Percentiles rank a stretch among this genome's conserved stretches.
phyloP scores from a whole-genome alignment of 352 stramenopile genomes.

The Pythium folliculosum region DNA sequence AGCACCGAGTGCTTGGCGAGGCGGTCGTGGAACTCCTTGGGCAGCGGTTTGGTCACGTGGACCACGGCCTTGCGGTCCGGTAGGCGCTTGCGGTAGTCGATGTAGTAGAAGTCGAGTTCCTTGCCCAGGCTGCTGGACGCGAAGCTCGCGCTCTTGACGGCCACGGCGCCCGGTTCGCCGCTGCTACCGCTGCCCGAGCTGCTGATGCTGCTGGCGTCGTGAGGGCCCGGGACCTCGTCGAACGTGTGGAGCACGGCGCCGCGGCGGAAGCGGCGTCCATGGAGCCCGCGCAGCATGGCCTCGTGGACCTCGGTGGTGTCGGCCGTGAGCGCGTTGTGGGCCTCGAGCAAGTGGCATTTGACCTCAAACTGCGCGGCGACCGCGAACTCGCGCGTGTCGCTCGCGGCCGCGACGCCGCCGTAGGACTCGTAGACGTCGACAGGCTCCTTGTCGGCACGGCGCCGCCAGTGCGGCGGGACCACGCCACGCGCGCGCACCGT shows the following conservation, averaged over 20 bases:
- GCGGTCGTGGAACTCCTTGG: constrained; percentile 54
- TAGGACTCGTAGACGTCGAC: constrained; percentile 33
- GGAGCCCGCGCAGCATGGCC: constrained; percentile 18
- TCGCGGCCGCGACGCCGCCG: background rate
- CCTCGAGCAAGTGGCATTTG: constrained; percentile 24
- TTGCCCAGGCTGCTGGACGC: constrained; percentile 13
- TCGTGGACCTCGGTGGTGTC: constrained; percentile 13
- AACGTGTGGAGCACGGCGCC: constrained; percentile 24
- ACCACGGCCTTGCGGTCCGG: constrained; percentile 26
- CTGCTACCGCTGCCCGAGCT: background rate
- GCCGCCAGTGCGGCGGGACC: constrained; percentile 22
- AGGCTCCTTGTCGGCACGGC: constrained; percentile 24
- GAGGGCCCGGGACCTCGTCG: constrained; percentile 1
- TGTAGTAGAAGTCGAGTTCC: constrained; percentile 20
- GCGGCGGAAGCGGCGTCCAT: constrained; percentile 17
- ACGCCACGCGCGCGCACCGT: constrained; percentile 24
- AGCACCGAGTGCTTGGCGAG: constrained; percentile 37
- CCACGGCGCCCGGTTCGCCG: constrained; percentile 8
- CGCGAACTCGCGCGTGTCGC: constrained; percentile 22
- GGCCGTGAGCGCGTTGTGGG: constrained; percentile 19
- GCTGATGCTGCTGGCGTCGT: background rate
- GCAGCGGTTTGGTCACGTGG: constrained; percentile 63
- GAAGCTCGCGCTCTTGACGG: constrained; percentile 24
- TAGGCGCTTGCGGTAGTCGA: constrained; percentile 22
- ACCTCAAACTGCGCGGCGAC: constrained; percentile 22